These are phyloP conservation scores for Colletotrichum incanum DNA, from an alignment of 2,329 filamentous ascomycete genomes.

Conservation along the genomic window DNA sequence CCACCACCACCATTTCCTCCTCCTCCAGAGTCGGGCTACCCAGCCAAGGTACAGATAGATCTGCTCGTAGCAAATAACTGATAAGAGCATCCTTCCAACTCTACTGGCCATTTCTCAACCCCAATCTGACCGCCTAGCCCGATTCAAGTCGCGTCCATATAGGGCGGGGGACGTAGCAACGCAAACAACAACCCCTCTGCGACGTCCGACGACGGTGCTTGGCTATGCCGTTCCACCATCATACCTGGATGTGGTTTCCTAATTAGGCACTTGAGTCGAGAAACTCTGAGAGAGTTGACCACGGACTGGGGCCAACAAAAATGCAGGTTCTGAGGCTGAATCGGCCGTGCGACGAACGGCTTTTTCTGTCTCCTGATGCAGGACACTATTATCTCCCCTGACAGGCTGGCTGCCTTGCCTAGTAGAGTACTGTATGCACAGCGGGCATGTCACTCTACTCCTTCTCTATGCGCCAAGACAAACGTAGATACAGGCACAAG, in stretches of 20 bases:
- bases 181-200: slow-evolving; percentile 6
- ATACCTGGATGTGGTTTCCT: slow-evolving; percentile 13
- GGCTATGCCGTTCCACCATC: neutral
- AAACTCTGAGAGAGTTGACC: neutral
- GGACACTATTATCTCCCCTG: neutral
- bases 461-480: neutral
- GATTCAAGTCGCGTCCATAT: slow-evolving; percentile 19
- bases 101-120: neutral
- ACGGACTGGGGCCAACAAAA: neutral
- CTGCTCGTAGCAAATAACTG: slow-evolving; percentile 5
- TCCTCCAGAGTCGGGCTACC: neutral
- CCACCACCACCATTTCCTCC: no score
- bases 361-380: neutral
- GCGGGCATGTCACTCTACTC: slow-evolving; percentile 2
- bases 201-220: neutral
- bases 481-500: slow-evolving; percentile 1
- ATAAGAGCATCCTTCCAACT: neutral
- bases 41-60: neutral
- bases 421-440: neutral
- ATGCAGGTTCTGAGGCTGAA: slow-evolving; percentile 24
- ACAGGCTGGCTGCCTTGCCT: neutral
- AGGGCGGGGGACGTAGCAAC: slow-evolving; percentile 17
- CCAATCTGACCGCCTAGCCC: slow-evolving; percentile 18
- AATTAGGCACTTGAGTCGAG: slow-evolving; percentile 18
- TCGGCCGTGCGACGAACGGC: neutral